Evolutionary conservation across 78 protist genomes (phyloP), one percentile per base, ranked within the genome.

Genomic region (Guillardia theta): DNA sequence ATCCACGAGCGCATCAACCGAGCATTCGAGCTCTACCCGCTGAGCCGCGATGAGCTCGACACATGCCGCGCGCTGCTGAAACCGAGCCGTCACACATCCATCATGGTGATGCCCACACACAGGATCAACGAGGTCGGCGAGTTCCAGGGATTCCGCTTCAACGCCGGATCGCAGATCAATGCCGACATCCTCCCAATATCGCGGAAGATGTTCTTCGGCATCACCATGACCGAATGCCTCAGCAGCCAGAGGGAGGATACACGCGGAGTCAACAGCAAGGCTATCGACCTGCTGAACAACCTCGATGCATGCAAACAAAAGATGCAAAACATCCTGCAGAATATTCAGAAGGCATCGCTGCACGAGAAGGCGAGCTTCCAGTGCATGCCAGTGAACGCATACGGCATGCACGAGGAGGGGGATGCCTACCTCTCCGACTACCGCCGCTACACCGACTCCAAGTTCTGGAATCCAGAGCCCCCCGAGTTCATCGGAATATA

Each of bases 201-300:
- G 47, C 87, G 87, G 47, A 24, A 36, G 87, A 70, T 70, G 87
- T 70, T 70, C 87, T 36, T 36, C 87, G 87, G 87, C 39, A 24
- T 27, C 70, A 58, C 70, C 27, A 58, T 58, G 39, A 30, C 27
- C 70, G 70, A 58, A 30, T 24, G 39, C 39, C 4, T 24, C 70
- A 58, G 27, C 70, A 15, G 30, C 30, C n/a, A n/a, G n/a, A n/a
- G n/a, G n/a, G n/a, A n/a, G n/a, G n/a, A n/a, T n/a, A 58, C 39
- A 24, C 4, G 39, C 27, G 2, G 27, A 24, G 27, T 58, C 39
- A 58, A 58, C 70, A 30, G 39, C 39, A 30, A 58, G 39, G 70
- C 27, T 24, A 58, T 58, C 39, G 39, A 30, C 27, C 70, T 58
- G 39, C 21, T 30, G 27, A 30, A 24, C 27, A 30, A 58, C 27